Percentiles rank a stretch among this genome's conserved stretches.
These are phyloP conservation scores for Tephrocybe sp. DNA, from an alignment of 768 basidiomycete genomes.

Conservation along the genomic window DNA sequence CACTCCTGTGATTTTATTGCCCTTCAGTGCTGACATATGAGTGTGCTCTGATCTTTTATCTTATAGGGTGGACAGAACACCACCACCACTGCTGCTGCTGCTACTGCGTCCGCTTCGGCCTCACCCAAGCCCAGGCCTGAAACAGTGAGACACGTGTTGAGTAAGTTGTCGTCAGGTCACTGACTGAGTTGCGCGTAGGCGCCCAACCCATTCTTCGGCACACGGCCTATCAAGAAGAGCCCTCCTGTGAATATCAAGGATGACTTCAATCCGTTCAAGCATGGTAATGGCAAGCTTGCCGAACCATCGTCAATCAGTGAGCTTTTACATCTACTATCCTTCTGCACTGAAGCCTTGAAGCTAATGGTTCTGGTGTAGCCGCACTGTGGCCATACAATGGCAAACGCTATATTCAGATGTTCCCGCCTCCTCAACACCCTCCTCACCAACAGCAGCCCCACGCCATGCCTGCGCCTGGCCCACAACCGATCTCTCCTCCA, in stretches of 20 bases:
- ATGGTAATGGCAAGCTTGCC: constrained; percentile 75
- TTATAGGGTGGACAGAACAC: constrained; percentile 47
- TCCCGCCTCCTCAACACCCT: constrained; percentile 60
- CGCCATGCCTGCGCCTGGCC: constrained; percentile 66
- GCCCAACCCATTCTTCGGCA: constrained; percentile 90
- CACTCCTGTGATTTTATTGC: constrained; percentile 53
- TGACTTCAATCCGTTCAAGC: constrained; percentile 97
- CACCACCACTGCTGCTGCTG: constrained; percentile 34
- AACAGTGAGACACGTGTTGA: constrained; percentile 32
- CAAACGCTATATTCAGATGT: constrained; percentile 81
- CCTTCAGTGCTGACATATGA: constrained; percentile 23
- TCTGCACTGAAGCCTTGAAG: no score
- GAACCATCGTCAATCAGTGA: constrained; percentile 74
- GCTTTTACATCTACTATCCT: constrained; percentile 27
- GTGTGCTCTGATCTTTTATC: constrained; percentile 19
- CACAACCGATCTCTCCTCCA: constrained; percentile 70
- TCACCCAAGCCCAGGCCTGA: constrained; percentile 70
- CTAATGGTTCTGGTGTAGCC: constrained; percentile 37
- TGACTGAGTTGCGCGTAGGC: constrained; percentile 35
- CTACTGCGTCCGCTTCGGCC: constrained; percentile 44
- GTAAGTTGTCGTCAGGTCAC: neutral
- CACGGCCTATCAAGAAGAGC: constrained; percentile 73
- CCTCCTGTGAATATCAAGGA: constrained; percentile 84
- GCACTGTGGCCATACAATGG: constrained; percentile 88
- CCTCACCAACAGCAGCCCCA: constrained; percentile 64